These are phyloP conservation scores for Rickenella mellea DNA, from an alignment of 768 basidiomycete genomes.

Conservation along the genomic window DNA sequence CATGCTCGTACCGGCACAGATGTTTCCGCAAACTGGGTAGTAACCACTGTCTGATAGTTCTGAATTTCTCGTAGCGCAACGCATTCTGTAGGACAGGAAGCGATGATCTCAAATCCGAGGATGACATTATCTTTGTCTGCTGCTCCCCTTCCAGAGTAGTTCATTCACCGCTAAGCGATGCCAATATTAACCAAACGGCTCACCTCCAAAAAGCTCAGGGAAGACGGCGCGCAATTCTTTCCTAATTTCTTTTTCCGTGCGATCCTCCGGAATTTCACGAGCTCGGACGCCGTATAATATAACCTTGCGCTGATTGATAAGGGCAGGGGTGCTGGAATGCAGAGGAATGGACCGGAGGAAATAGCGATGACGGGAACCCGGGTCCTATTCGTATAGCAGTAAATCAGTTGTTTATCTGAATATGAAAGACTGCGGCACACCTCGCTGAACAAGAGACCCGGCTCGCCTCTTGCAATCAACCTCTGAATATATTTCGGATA, in stretches of 20 bases:
- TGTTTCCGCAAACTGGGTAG: slow-evolving; percentile 56
- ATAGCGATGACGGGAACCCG: slow-evolving; percentile 53
- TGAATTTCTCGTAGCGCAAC: slow-evolving; percentile 66
- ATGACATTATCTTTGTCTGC: too few species aligned
- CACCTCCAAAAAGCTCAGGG: slow-evolving; percentile 63
- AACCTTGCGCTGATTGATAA: slow-evolving; percentile 60
- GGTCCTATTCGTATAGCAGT: slow-evolving; percentile 25
- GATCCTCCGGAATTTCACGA: slow-evolving; percentile 63
- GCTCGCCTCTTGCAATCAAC: slow-evolving; percentile 71
- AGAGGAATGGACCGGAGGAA: slow-evolving; percentile 70
- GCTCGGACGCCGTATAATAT: slow-evolving; percentile 60
- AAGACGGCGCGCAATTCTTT: slow-evolving; percentile 55
- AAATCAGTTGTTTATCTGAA: neutral
- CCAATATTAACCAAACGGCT: too few species aligned
- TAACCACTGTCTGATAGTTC: slow-evolving; percentile 64
- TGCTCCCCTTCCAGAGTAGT: too few species aligned
- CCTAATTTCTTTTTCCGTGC: slow-evolving; percentile 60
- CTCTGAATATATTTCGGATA: slow-evolving; percentile 70
- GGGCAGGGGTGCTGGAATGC: slow-evolving; percentile 44
- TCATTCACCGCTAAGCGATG: too few species aligned
- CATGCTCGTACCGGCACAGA: slow-evolving; percentile 42
- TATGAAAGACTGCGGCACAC: slow-evolving; percentile 24
- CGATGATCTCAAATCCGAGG: neutral
- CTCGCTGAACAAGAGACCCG: slow-evolving; percentile 43
- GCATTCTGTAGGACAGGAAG: slow-evolving; percentile 35